A percentile compares a stretch with the other conserved stretches of the same genome.
These are phyloP conservation scores for Colletotrichum ledebouriae DNA, from an alignment of 2,329 filamentous ascomycete species.

Conservation along the genomic window DNA sequence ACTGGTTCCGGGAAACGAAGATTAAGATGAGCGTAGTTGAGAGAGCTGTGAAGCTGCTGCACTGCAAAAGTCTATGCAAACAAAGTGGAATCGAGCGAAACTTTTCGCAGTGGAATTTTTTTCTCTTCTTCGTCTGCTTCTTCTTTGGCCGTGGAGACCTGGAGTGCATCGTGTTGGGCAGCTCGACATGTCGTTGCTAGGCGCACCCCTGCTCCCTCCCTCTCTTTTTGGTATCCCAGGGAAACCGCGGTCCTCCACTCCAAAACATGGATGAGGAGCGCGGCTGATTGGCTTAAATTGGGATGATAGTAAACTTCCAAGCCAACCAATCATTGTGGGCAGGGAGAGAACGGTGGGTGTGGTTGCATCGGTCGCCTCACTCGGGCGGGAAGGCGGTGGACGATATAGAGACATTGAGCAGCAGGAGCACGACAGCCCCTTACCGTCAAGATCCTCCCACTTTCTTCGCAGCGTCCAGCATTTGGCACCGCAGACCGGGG, in stretches of 20 bases:
- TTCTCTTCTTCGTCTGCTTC: conserved; percentile 16
- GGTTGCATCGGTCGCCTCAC: conserved; percentile 38
- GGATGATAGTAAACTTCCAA: neutral
- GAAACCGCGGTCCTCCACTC: conserved; percentile 35
- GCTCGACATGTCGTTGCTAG: conserved; percentile 32
- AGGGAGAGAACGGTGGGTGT: conserved; percentile 23
- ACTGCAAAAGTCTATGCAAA: conserved; percentile 32
- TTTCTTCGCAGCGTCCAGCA: neutral
- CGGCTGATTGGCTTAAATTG: conserved; percentile 44
- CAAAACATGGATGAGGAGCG: conserved; percentile 45
- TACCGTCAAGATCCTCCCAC: too few relatives aligned
- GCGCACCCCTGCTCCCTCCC: conserved; percentile 8
- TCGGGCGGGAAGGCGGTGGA: conserved; percentile 17
- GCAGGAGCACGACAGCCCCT: neutral
- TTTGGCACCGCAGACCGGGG: conserved; percentile 5
- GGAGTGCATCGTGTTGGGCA: conserved; percentile 26
- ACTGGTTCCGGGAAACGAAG: neutral
- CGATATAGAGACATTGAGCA: conserved; percentile 22
- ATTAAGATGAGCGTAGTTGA: conserved; percentile 4
- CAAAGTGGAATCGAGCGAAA: conserved; percentile 40
- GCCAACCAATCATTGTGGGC: conserved; percentile 13
- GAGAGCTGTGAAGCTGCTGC: conserved; percentile 23
- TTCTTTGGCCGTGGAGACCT: conserved; percentile 23
- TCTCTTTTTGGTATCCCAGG: conserved; percentile 26
- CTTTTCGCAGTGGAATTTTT: conserved; percentile 35